Evolutionary conservation across 495 filamentous ascomycete genomes (phyloP).

Genomic region (Penicillium robsamsonii): DNA sequence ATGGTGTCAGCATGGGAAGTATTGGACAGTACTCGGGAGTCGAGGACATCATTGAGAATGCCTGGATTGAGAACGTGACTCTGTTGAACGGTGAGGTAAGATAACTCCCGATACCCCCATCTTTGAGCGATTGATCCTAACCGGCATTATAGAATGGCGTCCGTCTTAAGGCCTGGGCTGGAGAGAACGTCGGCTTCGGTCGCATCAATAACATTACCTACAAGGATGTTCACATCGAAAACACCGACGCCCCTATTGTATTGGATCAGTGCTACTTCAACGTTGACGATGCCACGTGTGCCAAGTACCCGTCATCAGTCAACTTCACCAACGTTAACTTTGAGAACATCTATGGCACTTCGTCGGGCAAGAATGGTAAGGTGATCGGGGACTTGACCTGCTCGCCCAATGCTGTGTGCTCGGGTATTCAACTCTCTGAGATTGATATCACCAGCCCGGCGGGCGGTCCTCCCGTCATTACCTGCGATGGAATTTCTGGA

Average conservation of each 20-base stretch:
- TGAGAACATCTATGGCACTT: constrained; percentile 54
- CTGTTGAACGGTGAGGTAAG: constrained; percentile 50
- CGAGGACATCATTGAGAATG: constrained; percentile 52
- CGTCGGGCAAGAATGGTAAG: constrained; percentile 48
- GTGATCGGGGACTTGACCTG: constrained; percentile 52
- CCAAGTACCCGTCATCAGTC: constrained; percentile 49
- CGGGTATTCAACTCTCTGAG: constrained; percentile 48
- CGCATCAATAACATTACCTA: constrained; percentile 60
- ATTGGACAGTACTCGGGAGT: constrained; percentile 57
- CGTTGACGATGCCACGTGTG: constrained; percentile 48
- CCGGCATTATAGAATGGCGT: constrained; percentile 46
- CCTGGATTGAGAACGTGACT: constrained; percentile 55
- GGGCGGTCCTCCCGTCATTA: constrained; percentile 43
- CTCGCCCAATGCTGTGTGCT: constrained; percentile 54
- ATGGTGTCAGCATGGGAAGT: constrained; percentile 57
- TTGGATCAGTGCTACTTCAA: constrained; percentile 60
- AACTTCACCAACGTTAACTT: constrained; percentile 56
- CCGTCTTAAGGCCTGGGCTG: constrained; percentile 56
- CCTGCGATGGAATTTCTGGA: constrained; percentile 53
- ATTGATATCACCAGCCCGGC: constrained; percentile 51
- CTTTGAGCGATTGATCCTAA: not conserved
- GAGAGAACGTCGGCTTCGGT: constrained; percentile 52
- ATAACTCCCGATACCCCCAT: not conserved
- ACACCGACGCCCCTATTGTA: constrained; percentile 54
- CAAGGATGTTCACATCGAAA: constrained; percentile 54